A percentile compares a stretch with the other conserved stretches of the same genome.
phyloP scores from a whole-genome alignment of 495 filamentous ascomycete species.

The Viridothelium virens region DNA sequence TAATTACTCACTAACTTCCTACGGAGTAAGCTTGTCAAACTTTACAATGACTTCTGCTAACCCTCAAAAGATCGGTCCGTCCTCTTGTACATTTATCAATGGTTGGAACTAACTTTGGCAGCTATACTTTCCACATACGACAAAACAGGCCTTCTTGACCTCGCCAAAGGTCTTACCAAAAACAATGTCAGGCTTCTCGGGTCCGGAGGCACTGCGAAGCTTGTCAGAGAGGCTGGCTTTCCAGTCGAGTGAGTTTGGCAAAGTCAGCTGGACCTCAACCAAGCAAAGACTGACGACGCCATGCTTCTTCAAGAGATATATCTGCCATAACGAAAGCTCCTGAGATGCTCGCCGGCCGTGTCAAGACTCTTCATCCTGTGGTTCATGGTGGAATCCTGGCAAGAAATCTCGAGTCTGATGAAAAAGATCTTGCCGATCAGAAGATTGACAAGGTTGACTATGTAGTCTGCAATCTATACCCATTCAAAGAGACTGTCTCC shows the following conservation, averaged over 20 bases:
- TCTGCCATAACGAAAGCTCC: constrained; percentile 97
- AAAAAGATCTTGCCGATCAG: constrained; percentile 92
- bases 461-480: constrained; percentile 97
- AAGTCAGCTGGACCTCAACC: neutral
- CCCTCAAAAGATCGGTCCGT: constrained; percentile 20
- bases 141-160: constrained; percentile 92
- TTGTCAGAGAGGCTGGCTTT: constrained; percentile 93
- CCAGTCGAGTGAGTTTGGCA: constrained; percentile 64
- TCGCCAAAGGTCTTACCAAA: constrained; percentile 88
- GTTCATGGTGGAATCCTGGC: constrained; percentile 87
- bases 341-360: constrained; percentile 91
- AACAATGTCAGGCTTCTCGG: constrained; percentile 87
- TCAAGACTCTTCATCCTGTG: constrained; percentile 94
- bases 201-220: constrained; percentile 84
- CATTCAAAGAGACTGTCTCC: constrained; percentile 94
- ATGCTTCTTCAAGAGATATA: constrained; percentile 60
- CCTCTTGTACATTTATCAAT: neutral
- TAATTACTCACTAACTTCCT: too few species aligned
- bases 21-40: neutral
- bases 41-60: constrained; percentile 18
- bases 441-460: constrained; percentile 97
- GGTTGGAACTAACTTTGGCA: constrained; percentile 25
- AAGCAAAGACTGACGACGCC: neutral
- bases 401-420: constrained; percentile 81
- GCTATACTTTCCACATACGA: constrained; percentile 97